These are phyloP conservation scores for Pascua sp. DNA, from an alignment of 1,284 basidiomycete genomes.

Conservation along the genomic window DNA sequence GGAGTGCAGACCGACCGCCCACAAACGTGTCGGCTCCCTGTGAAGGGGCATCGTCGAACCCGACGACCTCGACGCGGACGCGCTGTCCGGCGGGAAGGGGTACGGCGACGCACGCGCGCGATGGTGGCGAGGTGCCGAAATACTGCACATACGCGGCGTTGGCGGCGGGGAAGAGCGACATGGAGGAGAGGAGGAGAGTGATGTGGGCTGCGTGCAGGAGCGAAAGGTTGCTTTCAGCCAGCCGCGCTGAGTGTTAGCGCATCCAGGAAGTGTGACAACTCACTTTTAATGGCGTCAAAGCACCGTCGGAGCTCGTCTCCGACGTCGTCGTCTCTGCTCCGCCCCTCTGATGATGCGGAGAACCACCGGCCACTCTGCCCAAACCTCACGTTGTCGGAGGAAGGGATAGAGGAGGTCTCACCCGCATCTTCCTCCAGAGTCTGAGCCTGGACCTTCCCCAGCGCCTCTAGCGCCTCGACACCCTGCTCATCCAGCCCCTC, in stretches of 20 bases:
- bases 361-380: conserved; percentile 38
- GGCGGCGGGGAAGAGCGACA: conserved; percentile 68
- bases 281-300: conserved; percentile 54
- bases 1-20: conserved; percentile 62
- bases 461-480: conserved; percentile 13
- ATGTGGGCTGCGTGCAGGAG: conserved; percentile 68
- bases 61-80: conserved; percentile 72
- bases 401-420: conserved; percentile 18
- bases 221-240: conserved; percentile 54
- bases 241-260: conserved; percentile 51
- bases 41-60: conserved; percentile 52
- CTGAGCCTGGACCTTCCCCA: not conserved
- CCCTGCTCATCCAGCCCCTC: conserved; percentile 32
- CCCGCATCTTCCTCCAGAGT: conserved; percentile 55
- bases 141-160: conserved; percentile 74
- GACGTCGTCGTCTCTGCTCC: conserved; percentile 17
- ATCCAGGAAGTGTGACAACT: not conserved
- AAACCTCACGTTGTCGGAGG: conserved; percentile 13
- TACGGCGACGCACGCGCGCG: conserved; percentile 84
- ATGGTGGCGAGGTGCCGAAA: conserved; percentile 88
- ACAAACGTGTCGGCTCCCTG: not conserved
- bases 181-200: conserved; percentile 78
- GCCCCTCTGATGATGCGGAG: conserved; percentile 26
- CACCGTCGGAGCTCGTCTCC: conserved; percentile 32
- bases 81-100: conserved; percentile 60